Conservation (phyloP, 306 rosid genomes). For the Trifolium fragiferum region DNA sequence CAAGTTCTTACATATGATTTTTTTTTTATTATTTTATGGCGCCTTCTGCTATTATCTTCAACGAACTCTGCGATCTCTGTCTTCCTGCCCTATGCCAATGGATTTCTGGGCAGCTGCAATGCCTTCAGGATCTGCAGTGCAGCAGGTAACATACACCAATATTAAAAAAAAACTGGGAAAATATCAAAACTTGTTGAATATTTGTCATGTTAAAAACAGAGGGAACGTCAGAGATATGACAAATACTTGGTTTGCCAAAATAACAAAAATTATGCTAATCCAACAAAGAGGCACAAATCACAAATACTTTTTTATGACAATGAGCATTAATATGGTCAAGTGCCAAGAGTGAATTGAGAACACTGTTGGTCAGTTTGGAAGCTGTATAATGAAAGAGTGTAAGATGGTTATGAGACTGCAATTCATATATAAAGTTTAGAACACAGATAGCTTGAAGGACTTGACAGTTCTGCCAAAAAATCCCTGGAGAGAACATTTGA, state of each 20-base stretch:
- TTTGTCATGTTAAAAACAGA: not conserved
- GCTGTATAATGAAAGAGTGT: not conserved
- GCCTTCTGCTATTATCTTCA: conserved; percentile 36
- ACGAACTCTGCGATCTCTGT: conserved; percentile 75
- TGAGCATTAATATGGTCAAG: conserved; percentile 5
- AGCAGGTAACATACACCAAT: conserved; percentile 33
- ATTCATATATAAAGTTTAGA: not conserved
- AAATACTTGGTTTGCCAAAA: conserved; percentile 9
- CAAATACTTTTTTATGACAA: not conserved
- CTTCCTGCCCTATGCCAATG: conserved; percentile 86
- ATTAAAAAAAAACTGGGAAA: not conserved
- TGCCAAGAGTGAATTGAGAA: conserved; percentile 1
- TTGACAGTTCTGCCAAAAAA: conserved; percentile 3
- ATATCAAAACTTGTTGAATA: conserved; percentile 19
- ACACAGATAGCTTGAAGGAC: conserved; percentile 14
- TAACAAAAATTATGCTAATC: not conserved
- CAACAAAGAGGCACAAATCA: not conserved
- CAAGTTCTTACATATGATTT: not conserved
- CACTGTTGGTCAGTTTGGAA: conserved; percentile 14
- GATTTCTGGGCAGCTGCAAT: conserved; percentile 92
- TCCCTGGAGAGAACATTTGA: not conserved
- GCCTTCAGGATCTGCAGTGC: conserved; percentile 87
- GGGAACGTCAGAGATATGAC: conserved; percentile 20
- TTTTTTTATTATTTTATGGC: not conserved
- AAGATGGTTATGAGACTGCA: not conserved